Evolutionary conservation across 352 stramenopile species (phyloP), one percentile per base, ranked within the genome.

Genomic region (Elongisporangium senticosum): DNA sequence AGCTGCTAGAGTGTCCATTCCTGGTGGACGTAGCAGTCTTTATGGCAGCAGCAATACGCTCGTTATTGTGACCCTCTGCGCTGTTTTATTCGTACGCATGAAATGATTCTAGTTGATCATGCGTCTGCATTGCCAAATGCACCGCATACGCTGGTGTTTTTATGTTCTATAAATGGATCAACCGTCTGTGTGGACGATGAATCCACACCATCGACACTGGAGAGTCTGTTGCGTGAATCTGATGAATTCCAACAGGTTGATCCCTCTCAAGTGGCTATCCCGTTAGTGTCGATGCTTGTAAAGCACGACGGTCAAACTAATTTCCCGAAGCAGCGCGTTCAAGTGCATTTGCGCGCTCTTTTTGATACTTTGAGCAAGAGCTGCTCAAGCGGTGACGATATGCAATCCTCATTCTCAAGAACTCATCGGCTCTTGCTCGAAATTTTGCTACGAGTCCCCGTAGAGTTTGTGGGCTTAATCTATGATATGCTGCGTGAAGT

Each of bases 81-180:
- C 59, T 64, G 58, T 43, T 92, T 92, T 77, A 69, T 92, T 71
- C 69, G 75, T 57, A 68, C 79, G 80, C 76, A 92, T 87, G 83
- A 92, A 68, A 84, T 89, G 78, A 88, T 89, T 72, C 54, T 79
- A 55, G 24, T 74, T 86, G 82, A 92, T 89, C 79, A 89, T 88
- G 82, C 67, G 63, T 58, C 65, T 61, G 57, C 54, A 53, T 62
- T 63, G 24, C 63, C 26, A 39, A 33, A 51, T 26, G 40, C 55
- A 17, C 13, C 7, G 17, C 3, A 19, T 63, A 70, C 63, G 48
- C 71, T 83, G 47, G 68, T 76, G 63, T 83, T 88, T 74, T 67
- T 92, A 49, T 85, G 65, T 60, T 87, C 76, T 70, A 72, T 74
- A 63, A 84, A 90, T 57, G 76, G 75, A 56, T 59, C 56, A 24